Evolutionary conservation across 2,329 filamentous ascomycete species (phyloP).

Genomic region (Penicillium sp.): DNA sequence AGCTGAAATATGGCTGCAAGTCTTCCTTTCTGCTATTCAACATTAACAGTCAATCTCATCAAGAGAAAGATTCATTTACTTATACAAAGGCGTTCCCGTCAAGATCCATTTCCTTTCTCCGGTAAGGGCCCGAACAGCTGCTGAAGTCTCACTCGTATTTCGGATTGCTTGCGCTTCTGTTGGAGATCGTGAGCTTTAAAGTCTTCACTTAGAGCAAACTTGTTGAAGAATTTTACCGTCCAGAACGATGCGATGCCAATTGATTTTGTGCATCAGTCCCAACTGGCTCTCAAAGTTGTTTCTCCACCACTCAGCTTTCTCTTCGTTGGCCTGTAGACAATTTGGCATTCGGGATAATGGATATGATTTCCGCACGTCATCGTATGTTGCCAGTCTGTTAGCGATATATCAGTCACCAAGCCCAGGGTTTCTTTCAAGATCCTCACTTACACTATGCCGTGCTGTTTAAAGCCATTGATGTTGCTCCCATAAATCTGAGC

Average conservation of each 20-base stretch:
- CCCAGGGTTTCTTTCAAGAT: background rate
- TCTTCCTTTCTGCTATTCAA: constrained; percentile 31
- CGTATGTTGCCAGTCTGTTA: constrained; percentile 39
- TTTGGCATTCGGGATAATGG: constrained; percentile 24
- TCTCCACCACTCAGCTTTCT: constrained; percentile 26
- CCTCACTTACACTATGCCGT: constrained; percentile 25
- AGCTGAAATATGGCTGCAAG: constrained; percentile 40
- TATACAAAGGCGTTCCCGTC: constrained; percentile 41
- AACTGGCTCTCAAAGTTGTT: constrained; percentile 21
- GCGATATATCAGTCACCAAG: background rate
- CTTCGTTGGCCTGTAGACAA: constrained; percentile 11
- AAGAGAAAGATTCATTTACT: constrained; percentile 23
- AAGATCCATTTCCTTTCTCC: constrained; percentile 40
- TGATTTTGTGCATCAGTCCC: constrained; percentile 36
- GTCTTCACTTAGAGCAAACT: background rate
- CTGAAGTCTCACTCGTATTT: constrained; percentile 34
- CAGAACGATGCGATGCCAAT: constrained; percentile 41
- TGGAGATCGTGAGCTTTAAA: background rate
- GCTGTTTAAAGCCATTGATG: constrained; percentile 14
- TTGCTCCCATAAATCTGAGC: constrained; percentile 20
- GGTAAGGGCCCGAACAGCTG: constrained; percentile 36
- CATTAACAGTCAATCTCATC: background rate
- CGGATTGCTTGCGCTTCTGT: constrained; percentile 39
- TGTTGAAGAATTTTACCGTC: constrained; percentile 29
- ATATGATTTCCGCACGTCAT: constrained; percentile 36